Evolutionary conservation across 2,329 filamentous ascomycete species (phyloP).

Genomic region (Elsinoe necatrix): DNA sequence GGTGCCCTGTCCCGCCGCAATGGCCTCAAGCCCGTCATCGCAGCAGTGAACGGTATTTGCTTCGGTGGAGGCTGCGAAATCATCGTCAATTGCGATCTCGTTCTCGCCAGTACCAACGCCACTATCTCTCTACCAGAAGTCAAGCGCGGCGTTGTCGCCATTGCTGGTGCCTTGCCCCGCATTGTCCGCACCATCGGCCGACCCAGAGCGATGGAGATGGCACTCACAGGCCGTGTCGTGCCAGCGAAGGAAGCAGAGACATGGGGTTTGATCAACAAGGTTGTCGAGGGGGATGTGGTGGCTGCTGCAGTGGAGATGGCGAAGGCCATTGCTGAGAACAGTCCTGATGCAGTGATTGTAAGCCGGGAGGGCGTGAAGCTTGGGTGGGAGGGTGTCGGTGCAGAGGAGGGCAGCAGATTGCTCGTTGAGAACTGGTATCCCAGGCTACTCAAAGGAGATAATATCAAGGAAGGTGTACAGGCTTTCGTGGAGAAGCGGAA

Average conservation of each 20-base stretch:
- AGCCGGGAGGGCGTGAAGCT: conserved; percentile 61
- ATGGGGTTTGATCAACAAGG: conserved; percentile 64
- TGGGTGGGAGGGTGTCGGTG: conserved; percentile 62
- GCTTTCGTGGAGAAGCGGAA: conserved; percentile 71
- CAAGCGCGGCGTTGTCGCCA: conserved; percentile 59
- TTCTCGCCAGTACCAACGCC: conserved; percentile 52
- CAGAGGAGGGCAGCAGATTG: conserved; percentile 52
- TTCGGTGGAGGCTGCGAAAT: conserved; percentile 73
- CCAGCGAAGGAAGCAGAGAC: conserved; percentile 49
- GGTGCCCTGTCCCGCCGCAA: conserved; percentile 57
- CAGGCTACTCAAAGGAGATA: conserved; percentile 56
- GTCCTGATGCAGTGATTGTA: conserved; percentile 69
- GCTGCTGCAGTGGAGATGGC: conserved; percentile 55
- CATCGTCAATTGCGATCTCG: conserved; percentile 62
- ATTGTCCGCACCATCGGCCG: conserved; percentile 57
- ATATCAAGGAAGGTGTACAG: conserved; percentile 63
- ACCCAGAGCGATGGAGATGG: conserved; percentile 64
- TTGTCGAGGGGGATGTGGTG: conserved; percentile 48
- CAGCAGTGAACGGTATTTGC: conserved; percentile 66
- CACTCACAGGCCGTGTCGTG: conserved; percentile 54
- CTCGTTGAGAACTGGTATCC: conserved; percentile 52
- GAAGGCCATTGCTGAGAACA: conserved; percentile 48
- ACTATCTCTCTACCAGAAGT: conserved; percentile 65
- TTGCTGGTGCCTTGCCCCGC: conserved; percentile 62
- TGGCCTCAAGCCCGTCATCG: conserved; percentile 67